Evolutionary conservation across 177 flowering plant species (phyloP), one percentile per base, ranked within the genome.

Genomic region (Vitis hybrid): DNA sequence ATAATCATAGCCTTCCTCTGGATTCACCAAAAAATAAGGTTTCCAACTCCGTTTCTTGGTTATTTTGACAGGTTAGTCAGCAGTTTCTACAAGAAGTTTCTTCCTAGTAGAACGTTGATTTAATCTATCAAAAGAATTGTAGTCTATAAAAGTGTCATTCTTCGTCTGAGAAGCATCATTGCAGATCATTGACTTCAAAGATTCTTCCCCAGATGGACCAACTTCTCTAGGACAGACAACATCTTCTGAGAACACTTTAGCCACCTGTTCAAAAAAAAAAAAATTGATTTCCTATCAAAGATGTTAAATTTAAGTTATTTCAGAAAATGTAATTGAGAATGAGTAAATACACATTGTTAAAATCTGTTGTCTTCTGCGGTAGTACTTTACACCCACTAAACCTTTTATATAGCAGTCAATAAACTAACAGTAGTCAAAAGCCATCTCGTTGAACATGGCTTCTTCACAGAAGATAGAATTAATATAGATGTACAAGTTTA

Each of bases 21-120:
- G 80, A 54, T 76, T 81, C 76, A 79, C 69, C 62, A 79, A 64
- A 52, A 77, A 72, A 70, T 79, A 79, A 12, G 83, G 83, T 70
- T 65, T 81, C 67, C 80, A 60, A 2, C 71, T 81, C 72, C 83
- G 75, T 66, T 72, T 84, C 65, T 32, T 56, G 23, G 50, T 62
- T 45, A 52, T 18, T 23, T 55, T 70, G 40, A 45, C 63, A 65
- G 65, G 23, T 56, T 49, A 64, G 34, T 34, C 60, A 57, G 10
- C 17, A 12, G 8, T 26, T 19, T n/a, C n/a, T 48, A 57, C 60
- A 49, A n/a, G 15, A 63, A 56, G 52, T 62, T 62, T 34, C 26
- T 52, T 50, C 1, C 6, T 57, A 17, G 23, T 26, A 66, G 48
- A n/a, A 52, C 60, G 48, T 10, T 13, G 61, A 34, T 34, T 69